These are phyloP conservation scores for Pseudohalonectria lignicola DNA, from an alignment of 2,329 filamentous ascomycete genomes.

Conservation along the genomic window DNA sequence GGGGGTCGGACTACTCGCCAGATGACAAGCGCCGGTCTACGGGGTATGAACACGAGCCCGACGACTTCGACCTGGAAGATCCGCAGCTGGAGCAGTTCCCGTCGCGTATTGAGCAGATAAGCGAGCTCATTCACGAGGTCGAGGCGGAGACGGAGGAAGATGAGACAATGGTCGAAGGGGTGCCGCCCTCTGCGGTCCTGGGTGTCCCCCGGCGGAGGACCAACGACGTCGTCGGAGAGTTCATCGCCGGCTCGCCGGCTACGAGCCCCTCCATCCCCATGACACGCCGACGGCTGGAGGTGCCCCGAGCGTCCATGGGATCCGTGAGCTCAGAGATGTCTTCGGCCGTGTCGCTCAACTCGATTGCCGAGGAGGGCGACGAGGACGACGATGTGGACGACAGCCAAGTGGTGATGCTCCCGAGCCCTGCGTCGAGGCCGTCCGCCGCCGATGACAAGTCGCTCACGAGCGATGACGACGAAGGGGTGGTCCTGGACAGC, in stretches of 20 bases:
- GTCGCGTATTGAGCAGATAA: slow-evolving; percentile 29
- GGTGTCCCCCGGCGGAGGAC: slow-evolving; percentile 20
- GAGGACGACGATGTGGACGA: slow-evolving; percentile 6
- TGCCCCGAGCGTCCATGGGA: slow-evolving; percentile 14
- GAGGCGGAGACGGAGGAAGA: slow-evolving; percentile 31
- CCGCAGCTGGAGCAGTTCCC: slow-evolving; percentile 38
- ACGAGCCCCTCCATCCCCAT: slow-evolving; percentile 19
- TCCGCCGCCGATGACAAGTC: slow-evolving; percentile 5
- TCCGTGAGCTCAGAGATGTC: slow-evolving; percentile 17
- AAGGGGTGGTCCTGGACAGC: slow-evolving; percentile 23
- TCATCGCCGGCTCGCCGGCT: slow-evolving; percentile 19
- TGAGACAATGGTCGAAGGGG: slow-evolving; percentile 21
- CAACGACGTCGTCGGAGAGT: slow-evolving; percentile 25
- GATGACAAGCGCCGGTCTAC: not conserved
- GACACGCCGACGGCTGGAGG: slow-evolving; percentile 13
- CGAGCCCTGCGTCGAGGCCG: slow-evolving; percentile 8
- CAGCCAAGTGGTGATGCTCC: slow-evolving; percentile 12
- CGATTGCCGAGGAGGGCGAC: slow-evolving; percentile 23
- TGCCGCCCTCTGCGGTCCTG: slow-evolving; percentile 22
- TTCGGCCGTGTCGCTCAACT: slow-evolving; percentile 27
- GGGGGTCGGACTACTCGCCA: slow-evolving; percentile 7
- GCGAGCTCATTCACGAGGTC: slow-evolving; percentile 33
- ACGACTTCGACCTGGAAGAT: slow-evolving; percentile 28
- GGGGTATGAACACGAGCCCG: slow-evolving; percentile 9
- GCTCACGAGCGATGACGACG: slow-evolving; percentile 26